Evolutionary conservation across 2,329 filamentous ascomycete species (phyloP).

Genomic region (Juglanconis oblonga): DNA sequence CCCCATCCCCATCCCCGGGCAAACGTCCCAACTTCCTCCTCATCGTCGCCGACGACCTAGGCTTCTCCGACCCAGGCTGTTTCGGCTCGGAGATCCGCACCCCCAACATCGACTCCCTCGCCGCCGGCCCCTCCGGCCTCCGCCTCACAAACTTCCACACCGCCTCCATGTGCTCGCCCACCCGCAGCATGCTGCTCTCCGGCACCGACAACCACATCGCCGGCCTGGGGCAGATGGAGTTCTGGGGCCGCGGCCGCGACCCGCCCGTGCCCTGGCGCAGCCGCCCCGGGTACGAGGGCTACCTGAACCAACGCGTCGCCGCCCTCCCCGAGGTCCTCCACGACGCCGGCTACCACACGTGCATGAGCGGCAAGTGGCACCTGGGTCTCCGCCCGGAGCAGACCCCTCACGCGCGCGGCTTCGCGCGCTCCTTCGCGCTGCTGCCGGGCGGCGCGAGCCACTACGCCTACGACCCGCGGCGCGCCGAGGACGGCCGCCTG

Average conservation of each 20-base stretch:
- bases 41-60: slow-evolving; percentile 33
- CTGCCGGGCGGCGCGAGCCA: slow-evolving; percentile 59
- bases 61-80: slow-evolving; percentile 29
- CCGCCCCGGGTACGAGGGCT: slow-evolving; percentile 30
- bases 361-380: slow-evolving; percentile 32
- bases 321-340: slow-evolving; percentile 27
- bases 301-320: slow-evolving; percentile 29
- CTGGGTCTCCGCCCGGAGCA: slow-evolving; percentile 53
- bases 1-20: too few species aligned
- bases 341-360: slow-evolving; percentile 30
- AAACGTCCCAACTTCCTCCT: slow-evolving; percentile 31
- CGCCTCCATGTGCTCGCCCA: slow-evolving; percentile 63
- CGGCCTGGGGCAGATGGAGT: slow-evolving; percentile 54
- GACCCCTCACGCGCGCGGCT: slow-evolving; percentile 54
- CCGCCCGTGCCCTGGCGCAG: slow-evolving; percentile 19
- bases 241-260: slow-evolving; percentile 32
- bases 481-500: slow-evolving; percentile 18
- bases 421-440: slow-evolving; percentile 57
- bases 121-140: slow-evolving; percentile 37
- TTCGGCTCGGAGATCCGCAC: slow-evolving; percentile 33
- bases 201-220: slow-evolving; percentile 61
- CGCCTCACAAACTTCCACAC: slow-evolving; percentile 65
- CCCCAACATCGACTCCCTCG: slow-evolving; percentile 27
- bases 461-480: slow-evolving; percentile 47
- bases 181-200: slow-evolving; percentile 64